Percentiles rank a stretch among this genome's conserved stretches.
These are phyloP conservation scores for Russula ochroleuca DNA, from an alignment of 768 basidiomycete species.

Conservation along the genomic window DNA sequence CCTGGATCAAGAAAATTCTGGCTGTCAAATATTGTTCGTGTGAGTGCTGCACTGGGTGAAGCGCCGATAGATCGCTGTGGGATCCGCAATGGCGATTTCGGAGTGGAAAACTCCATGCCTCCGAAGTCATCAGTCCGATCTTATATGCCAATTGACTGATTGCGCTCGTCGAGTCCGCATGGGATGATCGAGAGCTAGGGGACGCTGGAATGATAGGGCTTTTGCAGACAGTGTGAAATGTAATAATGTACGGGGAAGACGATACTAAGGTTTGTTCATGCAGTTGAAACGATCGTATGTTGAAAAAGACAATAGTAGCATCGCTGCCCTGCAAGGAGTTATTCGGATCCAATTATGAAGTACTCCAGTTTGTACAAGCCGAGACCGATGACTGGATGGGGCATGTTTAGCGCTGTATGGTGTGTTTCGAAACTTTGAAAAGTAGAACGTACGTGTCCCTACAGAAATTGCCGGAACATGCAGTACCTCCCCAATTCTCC, in stretches of 20 bases:
- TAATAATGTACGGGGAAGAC: background rate
- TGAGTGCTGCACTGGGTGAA: background rate
- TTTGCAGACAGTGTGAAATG: background rate
- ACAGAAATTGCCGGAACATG: background rate
- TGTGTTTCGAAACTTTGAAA: background rate
- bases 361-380: background rate
- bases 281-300: background rate
- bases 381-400: background rate
- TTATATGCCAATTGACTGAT: background rate
- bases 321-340: background rate
- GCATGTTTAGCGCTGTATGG: background rate
- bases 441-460: background rate
- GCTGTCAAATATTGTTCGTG: background rate
- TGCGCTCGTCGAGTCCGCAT: background rate
- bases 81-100: too few species aligned
- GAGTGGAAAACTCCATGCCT: background rate
- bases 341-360: background rate
- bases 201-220: background rate
- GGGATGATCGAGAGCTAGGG: background rate
- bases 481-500: background rate
- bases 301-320: background rate
- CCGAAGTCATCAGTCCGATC: background rate
- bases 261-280: constrained; percentile 11
- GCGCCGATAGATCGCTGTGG: background rate
- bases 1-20: constrained; percentile 5